Evolutionary conservation across 495 filamentous ascomycete genomes (phyloP).

Genomic region (Podospora tetraspora): DNA sequence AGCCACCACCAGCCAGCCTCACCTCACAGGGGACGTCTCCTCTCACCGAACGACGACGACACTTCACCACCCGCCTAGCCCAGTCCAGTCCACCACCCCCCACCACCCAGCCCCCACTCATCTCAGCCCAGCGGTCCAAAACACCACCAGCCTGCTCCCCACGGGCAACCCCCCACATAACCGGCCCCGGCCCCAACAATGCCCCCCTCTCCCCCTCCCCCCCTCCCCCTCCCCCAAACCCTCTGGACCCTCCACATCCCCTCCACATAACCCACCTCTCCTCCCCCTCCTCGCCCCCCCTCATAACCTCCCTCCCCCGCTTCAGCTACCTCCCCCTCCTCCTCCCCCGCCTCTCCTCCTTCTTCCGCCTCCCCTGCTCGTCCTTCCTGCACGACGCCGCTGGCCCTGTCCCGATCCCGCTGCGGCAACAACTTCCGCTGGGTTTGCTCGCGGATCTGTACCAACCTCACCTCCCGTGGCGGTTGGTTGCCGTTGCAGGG

Average conservation of each 20-base stretch:
- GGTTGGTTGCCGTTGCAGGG: slow-evolving; percentile 48
- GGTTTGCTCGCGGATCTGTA: slow-evolving; percentile 88
- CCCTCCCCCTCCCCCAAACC: slow-evolving; percentile 31
- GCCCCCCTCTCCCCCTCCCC: neutral
- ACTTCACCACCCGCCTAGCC: neutral
- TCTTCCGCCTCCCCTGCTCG: slow-evolving; percentile 64
- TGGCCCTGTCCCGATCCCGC: slow-evolving; percentile 28
- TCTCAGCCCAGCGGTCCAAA: no score
- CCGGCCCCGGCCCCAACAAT: no score
- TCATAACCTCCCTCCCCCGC: slow-evolving; percentile 56
- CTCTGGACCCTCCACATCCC: slow-evolving; percentile 48
- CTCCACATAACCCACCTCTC: slow-evolving; percentile 46
- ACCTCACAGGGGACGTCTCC: neutral
- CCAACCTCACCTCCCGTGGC: slow-evolving; percentile 65
- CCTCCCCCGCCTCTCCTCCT: slow-evolving; percentile 69
- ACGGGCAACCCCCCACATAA: no score
- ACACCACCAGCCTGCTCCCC: no score
- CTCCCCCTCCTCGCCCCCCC: slow-evolving; percentile 31
- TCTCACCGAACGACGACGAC: neutral
- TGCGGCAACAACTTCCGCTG: slow-evolving; percentile 74
- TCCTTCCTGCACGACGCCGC: slow-evolving; percentile 83
- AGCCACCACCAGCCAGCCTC: neutral
- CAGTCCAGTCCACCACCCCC: neutral
- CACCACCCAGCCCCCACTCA: neutral
- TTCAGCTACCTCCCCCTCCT: slow-evolving; percentile 71